Percentiles rank a stretch among this genome's conserved stretches.
Conservation (phyloP, 108 stramenopile species). For the Cylindrotheca closterium region DNA sequence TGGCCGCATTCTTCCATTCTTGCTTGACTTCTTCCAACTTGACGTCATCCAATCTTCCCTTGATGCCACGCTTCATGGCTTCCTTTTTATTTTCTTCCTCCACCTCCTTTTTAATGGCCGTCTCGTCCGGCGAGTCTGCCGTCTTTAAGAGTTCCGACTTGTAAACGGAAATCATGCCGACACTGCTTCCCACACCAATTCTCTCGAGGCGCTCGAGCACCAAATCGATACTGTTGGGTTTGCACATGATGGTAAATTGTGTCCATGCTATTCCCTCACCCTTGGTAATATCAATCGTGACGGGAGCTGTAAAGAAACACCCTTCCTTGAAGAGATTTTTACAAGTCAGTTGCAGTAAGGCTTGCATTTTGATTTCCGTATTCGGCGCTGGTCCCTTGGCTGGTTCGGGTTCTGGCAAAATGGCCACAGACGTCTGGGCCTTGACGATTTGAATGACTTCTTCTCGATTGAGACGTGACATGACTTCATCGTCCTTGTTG, state of each 20-base stretch:
- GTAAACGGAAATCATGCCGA: constrained; percentile 37
- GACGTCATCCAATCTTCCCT: constrained; percentile 5
- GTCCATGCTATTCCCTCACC: constrained; percentile 11
- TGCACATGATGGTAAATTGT: constrained; percentile 21
- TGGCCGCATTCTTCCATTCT: constrained; percentile 51
- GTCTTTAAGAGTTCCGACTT: constrained; percentile 33
- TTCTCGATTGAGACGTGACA: constrained; percentile 5
- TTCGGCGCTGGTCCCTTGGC: constrained; percentile 19
- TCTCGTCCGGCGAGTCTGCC: constrained; percentile 9
- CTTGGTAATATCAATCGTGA: background rate
- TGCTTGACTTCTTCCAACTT: constrained; percentile 18
- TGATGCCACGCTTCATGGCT: background rate
- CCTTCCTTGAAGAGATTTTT: constrained; percentile 18
- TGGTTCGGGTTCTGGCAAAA: background rate
- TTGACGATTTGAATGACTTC: constrained; percentile 18
- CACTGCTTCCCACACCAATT: constrained; percentile 45
- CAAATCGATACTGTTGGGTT: constrained; percentile 16
- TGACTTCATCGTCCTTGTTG: constrained; percentile 3
- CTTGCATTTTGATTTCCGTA: constrained; percentile 31
- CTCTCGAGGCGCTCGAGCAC: constrained; percentile 42
- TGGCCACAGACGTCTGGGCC: background rate
- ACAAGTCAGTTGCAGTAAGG: constrained; percentile 22
- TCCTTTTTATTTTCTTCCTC: background rate
- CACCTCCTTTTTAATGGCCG: background rate
- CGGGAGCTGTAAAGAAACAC: constrained; percentile 27